phyloP scores from a whole-genome alignment of 768 basidiomycete species.

The Candolleomyces efflorescens region DNA sequence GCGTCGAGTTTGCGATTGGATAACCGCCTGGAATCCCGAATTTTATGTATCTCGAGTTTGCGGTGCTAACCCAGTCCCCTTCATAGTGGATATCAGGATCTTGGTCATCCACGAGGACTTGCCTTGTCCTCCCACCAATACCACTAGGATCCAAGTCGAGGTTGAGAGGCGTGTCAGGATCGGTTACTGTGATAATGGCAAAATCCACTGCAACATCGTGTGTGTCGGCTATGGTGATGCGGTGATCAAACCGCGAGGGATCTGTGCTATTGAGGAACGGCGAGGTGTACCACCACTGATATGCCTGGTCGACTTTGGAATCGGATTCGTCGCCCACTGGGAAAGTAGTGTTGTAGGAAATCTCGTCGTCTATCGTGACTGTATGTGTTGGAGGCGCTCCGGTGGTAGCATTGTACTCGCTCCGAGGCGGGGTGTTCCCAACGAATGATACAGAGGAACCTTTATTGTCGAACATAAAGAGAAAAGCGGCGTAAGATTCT shows the following conservation, averaged over 20 bases:
- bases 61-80: constrained; percentile 14
- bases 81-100: constrained; percentile 16
- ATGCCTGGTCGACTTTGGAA: neutral
- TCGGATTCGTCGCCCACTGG: neutral
- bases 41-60: neutral
- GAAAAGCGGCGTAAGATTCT: too few relatives aligned
- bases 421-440: neutral
- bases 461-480: neutral
- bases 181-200: neutral
- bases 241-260: neutral
- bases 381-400: neutral
- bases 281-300: neutral
- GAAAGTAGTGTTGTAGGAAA: neutral
- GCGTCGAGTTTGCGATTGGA: constrained; percentile 16
- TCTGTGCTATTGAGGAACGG: neutral
- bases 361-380: neutral
- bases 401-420: neutral
- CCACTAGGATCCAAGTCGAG: too few relatives aligned
- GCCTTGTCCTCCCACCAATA: too few relatives aligned
- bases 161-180: neutral
- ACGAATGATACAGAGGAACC: constrained; percentile 1
- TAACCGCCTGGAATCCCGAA: constrained; percentile 7
- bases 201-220: neutral
- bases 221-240: neutral
- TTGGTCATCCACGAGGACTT: constrained; percentile 21